Evolutionary conservation across 176 grass and related monocot genomes (phyloP), one percentile per base, ranked within the genome.

Genomic region (Neostapfia colusana): DNA sequence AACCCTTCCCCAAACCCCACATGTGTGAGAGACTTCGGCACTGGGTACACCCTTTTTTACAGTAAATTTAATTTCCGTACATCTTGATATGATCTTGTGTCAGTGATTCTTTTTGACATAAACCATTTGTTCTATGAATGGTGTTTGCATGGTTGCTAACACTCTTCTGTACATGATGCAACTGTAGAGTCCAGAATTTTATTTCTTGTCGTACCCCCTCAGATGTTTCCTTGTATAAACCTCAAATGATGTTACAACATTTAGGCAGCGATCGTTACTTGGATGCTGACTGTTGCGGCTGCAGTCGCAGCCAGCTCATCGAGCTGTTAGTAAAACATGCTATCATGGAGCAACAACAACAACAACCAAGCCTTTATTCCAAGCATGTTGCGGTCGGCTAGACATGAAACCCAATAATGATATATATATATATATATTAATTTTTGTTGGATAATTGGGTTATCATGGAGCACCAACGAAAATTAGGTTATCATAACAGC

Each of bases 221-320:
- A 26, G n/a, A 61, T 68, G 21, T 58, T 66, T 65, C 23, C 8
- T 49, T 78, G 42, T 73, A 43, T 51, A 78, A 9, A n/a, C 17
- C 2, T 25, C 28, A 67, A 60, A 6, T 13, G 58, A n/a, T n/a
- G 15, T 54, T 31, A 3, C 2, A 31, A 31, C 31, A 31, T 31
- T 31, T 31, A 31, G 31, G 31, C 31, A 31, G 31, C 3, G 31
- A 31, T n/a, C n/a, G n/a, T n/a, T n/a, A 45, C 43, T 14, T 45
- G 43, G 2, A 15, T 14, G 12, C 13, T 14, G 7, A 43, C 8
- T 43, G 41, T 43, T 43, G n/a, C n/a, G n/a, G n/a, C 31, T 31
- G 31, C 31, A 31, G 31, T 3, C 31, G 31, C 31, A 31, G 31
- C 31, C 31, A 31, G 31, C 31, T 31, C 31, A 31, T 31, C 31